Evolutionary conservation across 441 rosid genomes (phyloP).

Genomic region (Erodium chrysanthum): DNA sequence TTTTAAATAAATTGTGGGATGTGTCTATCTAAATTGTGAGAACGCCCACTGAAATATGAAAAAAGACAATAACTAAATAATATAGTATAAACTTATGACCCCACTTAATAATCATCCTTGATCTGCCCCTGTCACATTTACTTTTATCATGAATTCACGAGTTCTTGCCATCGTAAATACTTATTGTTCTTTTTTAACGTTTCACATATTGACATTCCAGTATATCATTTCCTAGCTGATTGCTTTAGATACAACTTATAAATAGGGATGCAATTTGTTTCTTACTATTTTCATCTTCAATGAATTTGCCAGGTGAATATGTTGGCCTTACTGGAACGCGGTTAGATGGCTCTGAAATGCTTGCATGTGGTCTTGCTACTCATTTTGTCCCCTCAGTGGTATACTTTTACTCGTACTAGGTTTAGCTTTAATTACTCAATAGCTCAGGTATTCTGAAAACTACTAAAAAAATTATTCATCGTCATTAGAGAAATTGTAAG

Average conservation of each 20-base stretch:
- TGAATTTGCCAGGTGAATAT: conserved; percentile 54
- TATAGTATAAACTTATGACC: not conserved
- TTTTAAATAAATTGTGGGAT: not conserved
- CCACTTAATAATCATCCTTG: not conserved
- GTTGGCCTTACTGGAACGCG: conserved; percentile 69
- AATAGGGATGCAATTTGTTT: not conserved
- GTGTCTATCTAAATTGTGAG: not conserved
- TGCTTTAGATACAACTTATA: not conserved
- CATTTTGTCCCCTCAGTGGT: conserved; percentile 66
- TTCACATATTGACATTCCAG: not conserved
- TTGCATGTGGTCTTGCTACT: conserved; percentile 79
- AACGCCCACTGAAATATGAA: not conserved
- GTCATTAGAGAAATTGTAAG: too few relatives aligned
- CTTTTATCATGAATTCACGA: not conserved
- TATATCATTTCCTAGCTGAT: not conserved
- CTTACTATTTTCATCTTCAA: conserved; percentile 6
- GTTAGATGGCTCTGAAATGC: conserved; percentile 82
- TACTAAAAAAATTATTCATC: not conserved
- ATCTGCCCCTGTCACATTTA: not conserved
- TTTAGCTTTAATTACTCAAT: not conserved
- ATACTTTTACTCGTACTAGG: conserved; percentile 18
- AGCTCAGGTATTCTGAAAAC: conserved; percentile 2
- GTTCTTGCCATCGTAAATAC: not conserved
- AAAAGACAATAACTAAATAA: too few relatives aligned
- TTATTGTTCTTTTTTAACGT: not conserved